Evolutionary conservation across 1,139 yeast genomes (phyloP).

Genomic region (Petasospora fabianii): DNA sequence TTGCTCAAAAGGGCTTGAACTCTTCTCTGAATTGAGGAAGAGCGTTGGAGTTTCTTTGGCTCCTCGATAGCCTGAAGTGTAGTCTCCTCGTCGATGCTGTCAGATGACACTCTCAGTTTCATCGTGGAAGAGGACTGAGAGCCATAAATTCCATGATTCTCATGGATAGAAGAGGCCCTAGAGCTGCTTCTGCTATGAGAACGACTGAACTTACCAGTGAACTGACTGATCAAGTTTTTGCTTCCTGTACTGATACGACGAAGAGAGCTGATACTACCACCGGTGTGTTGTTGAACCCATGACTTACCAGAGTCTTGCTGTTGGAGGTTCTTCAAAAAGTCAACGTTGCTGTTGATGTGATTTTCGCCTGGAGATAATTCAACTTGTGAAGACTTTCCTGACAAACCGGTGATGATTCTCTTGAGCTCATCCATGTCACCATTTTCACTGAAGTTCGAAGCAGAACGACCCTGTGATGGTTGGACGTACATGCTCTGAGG

Average conservation of each 20-base stretch:
- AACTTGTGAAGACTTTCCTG: conserved; percentile 28
- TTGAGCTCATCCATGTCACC: conserved; percentile 21
- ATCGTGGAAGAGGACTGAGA: conserved; percentile 12
- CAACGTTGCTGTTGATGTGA: conserved; percentile 43
- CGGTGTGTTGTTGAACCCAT: conserved; percentile 85
- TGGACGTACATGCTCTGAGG: conserved; percentile 24
- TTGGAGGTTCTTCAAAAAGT: conserved; percentile 54
- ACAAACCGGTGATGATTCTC: conserved; percentile 30
- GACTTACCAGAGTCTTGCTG: conserved; percentile 35
- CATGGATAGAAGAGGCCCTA: conserved; percentile 28
- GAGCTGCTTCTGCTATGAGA: conserved; percentile 26
- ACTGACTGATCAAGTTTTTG: conserved; percentile 23
- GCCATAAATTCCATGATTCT: conserved; percentile 17
- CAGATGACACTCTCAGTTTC: conserved; percentile 24
- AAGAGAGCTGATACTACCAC: conserved; percentile 46
- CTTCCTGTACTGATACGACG: conserved; percentile 27
- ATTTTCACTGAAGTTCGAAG: conserved; percentile 5
- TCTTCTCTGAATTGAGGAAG: conserved; percentile 59
- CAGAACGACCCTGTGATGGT: conserved; percentile 13
- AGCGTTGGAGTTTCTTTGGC: conserved; percentile 34
- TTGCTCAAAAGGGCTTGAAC: conserved; percentile 57
- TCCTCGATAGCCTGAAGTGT: conserved; percentile 16
- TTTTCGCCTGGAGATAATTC: conserved; percentile 33
- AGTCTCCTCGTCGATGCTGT: conserved; percentile 24
- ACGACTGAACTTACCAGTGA: conserved; percentile 27